Percentiles rank a stretch among this genome's conserved stretches.
phyloP scores from a whole-genome alignment of 371 early-diverging fungal genomes.

The Caulochytrium protostelioides region DNA sequence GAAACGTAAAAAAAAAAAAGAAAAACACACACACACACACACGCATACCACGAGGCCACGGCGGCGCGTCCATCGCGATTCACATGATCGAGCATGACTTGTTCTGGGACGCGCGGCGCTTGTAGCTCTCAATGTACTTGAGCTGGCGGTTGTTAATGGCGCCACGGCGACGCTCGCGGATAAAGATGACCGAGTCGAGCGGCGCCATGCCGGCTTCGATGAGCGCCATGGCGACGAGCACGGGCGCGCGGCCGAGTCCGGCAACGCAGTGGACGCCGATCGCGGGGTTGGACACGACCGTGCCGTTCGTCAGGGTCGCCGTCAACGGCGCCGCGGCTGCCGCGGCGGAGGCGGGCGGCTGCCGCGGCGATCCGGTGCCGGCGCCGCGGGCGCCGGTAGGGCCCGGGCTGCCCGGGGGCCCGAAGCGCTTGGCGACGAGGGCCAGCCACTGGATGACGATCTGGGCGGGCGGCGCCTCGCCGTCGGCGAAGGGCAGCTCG shows the following conservation, averaged over 20 bases:
- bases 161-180: conserved; percentile 6
- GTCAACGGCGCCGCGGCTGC: no score
- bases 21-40: no score
- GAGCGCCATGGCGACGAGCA: conserved; percentile 6
- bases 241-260: conserved; percentile 8
- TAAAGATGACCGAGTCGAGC: conserved; percentile 5
- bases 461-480: conserved; percentile 48
- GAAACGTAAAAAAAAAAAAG: no score
- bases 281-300: no score
- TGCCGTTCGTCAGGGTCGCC: no score
- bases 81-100: no score
- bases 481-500: conserved; percentile 54
- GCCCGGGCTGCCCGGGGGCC: no score
- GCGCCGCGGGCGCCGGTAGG: no score
- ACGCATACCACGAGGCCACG: no score
- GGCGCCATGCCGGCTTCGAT: conserved; percentile 6
- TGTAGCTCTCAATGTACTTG: conserved; percentile 4
- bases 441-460: conserved; percentile 50
- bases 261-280: conserved; percentile 10
- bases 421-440: conserved; percentile 29
- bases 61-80: no score
- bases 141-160: conserved; percentile 7
- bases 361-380: no score
- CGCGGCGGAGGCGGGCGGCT: no score
- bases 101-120: background rate